Base-by-base conservation (phyloP, 225 moss, liverwort and hornwort species). In the Ulota crispa region DNA sequence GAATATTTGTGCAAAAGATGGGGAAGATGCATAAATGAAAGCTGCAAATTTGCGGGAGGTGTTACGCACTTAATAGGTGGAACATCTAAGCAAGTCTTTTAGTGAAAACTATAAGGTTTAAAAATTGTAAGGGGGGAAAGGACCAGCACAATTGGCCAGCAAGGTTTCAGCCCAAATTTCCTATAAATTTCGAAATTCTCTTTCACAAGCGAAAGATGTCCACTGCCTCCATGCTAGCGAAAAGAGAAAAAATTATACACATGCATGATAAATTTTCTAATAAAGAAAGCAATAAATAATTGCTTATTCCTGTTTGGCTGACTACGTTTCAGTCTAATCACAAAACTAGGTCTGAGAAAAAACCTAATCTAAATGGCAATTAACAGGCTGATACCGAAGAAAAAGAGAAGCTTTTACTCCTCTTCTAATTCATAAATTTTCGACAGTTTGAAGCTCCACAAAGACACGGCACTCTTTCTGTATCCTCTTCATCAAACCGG, bases 401-500 rank as follows among this genome's bases (percentile, higher is more conserved):
- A 18, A 18, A 50, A 41, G 68, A 43, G 20, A 64, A 37, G 52
- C 63, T 11, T 54, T 56, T 65, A 69, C 24, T 68, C 70, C 76
- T 70, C 19, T 18, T 54, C 74, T 87, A 99, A 82, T 96, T 99
- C 85, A 99, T 96, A 70, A 83, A 99, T 76, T 87, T 90, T 61
- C 93, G 92, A 87, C 99, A 99, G 63, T 82, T 94, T 9, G 93
- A 78, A 31, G 99, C 91, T 70, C 99, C 96, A 56, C 99, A 99
- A 37, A 99, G 86, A 71, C 99, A 99, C 20, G 87, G 82, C 67
- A 99, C 92, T 83, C 96, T 93, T 43, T 96, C 93, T 15, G 89
- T 82, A 54, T 99, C 99, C 87, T 96, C 99, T 45, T 92, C 96
- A 57, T 96, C 96, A 83, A 99, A 99, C 63, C 99, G 92, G 63